These are phyloP conservation scores for Pleurotus giganteus DNA, from an alignment of 768 basidiomycete genomes.

Conservation along the genomic window DNA sequence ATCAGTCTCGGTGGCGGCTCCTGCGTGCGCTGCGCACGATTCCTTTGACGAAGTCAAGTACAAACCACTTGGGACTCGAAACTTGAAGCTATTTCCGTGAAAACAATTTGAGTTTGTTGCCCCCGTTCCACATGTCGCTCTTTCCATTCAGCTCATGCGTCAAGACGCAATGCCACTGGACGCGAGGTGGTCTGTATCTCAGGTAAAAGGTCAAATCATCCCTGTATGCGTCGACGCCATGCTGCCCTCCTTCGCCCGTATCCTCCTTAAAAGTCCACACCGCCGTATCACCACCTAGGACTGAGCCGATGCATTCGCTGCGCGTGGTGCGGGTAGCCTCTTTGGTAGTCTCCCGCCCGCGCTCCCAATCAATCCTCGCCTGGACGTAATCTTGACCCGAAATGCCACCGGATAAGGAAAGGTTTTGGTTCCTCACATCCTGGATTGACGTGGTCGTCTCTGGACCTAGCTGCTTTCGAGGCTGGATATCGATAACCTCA, in stretches of 20 bases:
- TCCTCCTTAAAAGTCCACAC: neutral
- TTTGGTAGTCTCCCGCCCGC: neutral
- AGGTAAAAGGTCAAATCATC: neutral
- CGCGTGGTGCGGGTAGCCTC: neutral
- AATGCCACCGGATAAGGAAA: neutral
- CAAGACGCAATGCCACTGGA: neutral
- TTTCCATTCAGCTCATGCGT: neutral
- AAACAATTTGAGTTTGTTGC: too few relatives aligned
- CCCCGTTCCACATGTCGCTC: too few relatives aligned
- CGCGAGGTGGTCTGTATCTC: neutral
- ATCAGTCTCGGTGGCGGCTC: too few relatives aligned
- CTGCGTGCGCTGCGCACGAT: too few relatives aligned
- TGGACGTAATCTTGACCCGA: neutral
- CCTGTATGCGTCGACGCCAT: neutral
- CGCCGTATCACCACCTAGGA: neutral
- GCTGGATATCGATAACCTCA: neutral
- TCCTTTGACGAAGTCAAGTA: too few relatives aligned
- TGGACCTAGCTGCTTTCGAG: neutral
- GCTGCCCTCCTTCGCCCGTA: neutral
- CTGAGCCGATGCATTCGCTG: neutral
- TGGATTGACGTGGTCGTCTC: neutral
- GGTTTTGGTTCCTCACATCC: neutral
- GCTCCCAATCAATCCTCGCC: neutral
- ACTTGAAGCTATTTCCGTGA: too few relatives aligned
- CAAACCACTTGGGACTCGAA: too few relatives aligned